Evolutionary conservation across 2,329 filamentous ascomycete species (phyloP), one percentile per base, ranked within the genome.

Genomic region (Paramyrothecium roridum): DNA sequence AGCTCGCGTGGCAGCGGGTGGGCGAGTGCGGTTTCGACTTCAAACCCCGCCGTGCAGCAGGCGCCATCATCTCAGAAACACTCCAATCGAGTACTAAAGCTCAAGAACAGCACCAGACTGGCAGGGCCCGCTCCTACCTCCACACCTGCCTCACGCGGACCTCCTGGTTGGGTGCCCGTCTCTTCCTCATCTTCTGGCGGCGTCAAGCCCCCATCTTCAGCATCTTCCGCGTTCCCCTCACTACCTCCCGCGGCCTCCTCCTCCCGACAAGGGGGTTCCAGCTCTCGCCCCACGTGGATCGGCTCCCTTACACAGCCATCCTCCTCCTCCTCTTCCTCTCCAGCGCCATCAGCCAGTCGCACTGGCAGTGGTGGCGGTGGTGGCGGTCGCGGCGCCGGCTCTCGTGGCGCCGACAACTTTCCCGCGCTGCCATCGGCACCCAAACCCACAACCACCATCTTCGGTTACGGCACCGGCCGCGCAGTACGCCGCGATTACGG

Each of bases 381-480:
- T 56, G 37, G 34, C 59, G 54, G 23, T 64, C 54, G 23, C 54
- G 52, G 40, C 55, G 54, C 17, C 54, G 52, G 40, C 55, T 56
- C 17, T 50, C 56, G 34, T 63, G 26, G 26, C 26, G 10, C 26
- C 26, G 26, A 74, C 48, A 88, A 93, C 59, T 97, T 97, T 72
- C 93, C 93, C 0, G 87, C 91, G 2, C 80, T 97, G 1, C 93
- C 93, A 0, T 80, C 86, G 0, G 92, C 91, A 1, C 82, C 89
- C 0, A 97, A 87, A 65, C 82, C 83, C 3, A 76, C 77, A 46
- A 85, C 82, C 2, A 84, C 82, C 0, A 84, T 87, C 48, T 85
- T 86, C 54, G 83, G 83, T 3, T 86, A 86, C 61, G 84, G 84
- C 2, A 70, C 74, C 4, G 74, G 83, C 3, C 69, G 73, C 3